These are phyloP conservation scores for Iberis amara DNA, from an alignment of 441 rosid species.

Conservation along the genomic window DNA sequence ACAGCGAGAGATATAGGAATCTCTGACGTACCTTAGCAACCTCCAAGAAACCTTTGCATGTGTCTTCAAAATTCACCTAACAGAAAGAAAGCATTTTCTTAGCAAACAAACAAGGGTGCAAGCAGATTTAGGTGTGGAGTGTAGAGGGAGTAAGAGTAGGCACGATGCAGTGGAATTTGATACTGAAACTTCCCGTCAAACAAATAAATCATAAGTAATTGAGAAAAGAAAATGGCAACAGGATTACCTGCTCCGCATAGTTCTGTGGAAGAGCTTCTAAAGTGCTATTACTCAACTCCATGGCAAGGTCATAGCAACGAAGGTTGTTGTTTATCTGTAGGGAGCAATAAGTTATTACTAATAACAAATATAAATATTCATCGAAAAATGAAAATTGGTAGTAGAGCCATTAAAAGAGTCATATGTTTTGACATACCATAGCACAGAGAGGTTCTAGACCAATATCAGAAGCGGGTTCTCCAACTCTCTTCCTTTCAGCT, in stretches of 20 bases:
- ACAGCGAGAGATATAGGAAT: conserved; percentile 1
- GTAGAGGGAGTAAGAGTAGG: conserved; percentile 7
- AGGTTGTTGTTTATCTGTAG: conserved; percentile 90
- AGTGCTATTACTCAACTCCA: conserved; percentile 88
- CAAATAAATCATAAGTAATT: not conserved
- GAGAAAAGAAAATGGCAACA: conserved; percentile 7
- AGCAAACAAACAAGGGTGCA: conserved; percentile 15
- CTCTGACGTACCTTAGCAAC: conserved; percentile 72
- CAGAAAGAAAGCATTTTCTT: conserved; percentile 21
- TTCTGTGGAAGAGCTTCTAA: conserved; percentile 94
- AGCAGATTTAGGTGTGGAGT: conserved; percentile 1
- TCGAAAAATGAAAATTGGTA: conserved; percentile 9
- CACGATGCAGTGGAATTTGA: conserved; percentile 17
- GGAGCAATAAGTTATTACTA: too few relatives aligned
- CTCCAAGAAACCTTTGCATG: conserved; percentile 98
- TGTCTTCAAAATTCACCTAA: conserved; percentile 97
- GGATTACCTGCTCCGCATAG: conserved; percentile 83
- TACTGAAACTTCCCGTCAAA: conserved; percentile 12
- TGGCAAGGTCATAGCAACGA: conserved; percentile 97
- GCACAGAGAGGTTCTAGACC: conserved; percentile 97
- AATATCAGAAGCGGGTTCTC: conserved; percentile 90
- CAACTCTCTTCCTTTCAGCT: conserved; percentile 83
- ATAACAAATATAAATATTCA: conserved; percentile 21
- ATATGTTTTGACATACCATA: conserved; percentile 55
- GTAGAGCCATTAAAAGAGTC: conserved; percentile 17